Evolutionary conservation across 352 stramenopile genomes (phyloP).

Genomic region (Blastocystis sp.): DNA sequence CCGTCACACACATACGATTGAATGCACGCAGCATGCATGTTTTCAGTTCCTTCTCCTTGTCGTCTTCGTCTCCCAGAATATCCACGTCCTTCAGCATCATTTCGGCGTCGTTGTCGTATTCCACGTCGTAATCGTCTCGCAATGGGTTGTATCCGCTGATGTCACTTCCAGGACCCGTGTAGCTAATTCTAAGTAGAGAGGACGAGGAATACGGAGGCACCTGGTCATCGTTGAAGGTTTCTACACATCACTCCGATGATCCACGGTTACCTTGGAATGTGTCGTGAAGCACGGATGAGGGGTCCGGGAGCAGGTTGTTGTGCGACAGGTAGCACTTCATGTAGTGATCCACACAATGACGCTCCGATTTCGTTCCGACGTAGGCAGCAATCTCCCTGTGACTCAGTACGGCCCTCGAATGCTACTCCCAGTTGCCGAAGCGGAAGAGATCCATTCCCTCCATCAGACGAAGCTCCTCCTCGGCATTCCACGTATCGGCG

Average conservation of each 20-base stretch:
- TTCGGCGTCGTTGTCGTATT: slow-evolving; percentile 95
- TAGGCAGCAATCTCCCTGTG: slow-evolving; percentile 80
- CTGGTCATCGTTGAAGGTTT: not conserved
- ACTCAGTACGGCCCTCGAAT: not conserved
- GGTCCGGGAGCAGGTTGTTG: slow-evolving; percentile 64
- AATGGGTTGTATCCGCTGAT: slow-evolving; percentile 91
- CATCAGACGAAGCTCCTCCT: slow-evolving; percentile 90
- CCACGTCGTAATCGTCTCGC: slow-evolving; percentile 92
- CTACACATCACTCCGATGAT: slow-evolving; percentile 9
- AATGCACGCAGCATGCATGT: slow-evolving; percentile 92
- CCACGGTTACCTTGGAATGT: slow-evolving; percentile 48
- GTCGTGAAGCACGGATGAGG: slow-evolving; percentile 31
- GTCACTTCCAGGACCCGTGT: slow-evolving; percentile 71
- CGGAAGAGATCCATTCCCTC: slow-evolving; percentile 91
- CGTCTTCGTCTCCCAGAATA: slow-evolving; percentile 81
- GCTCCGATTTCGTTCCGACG: slow-evolving; percentile 81
- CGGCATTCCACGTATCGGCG: slow-evolving; percentile 82
- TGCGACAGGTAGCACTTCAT: slow-evolving; percentile 78
- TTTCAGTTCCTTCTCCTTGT: slow-evolving; percentile 87
- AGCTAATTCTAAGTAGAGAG: not conserved
- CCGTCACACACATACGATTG: slow-evolving; percentile 80
- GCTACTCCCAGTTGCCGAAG: slow-evolving; percentile 88
- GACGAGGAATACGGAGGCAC: not conserved
- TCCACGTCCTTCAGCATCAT: slow-evolving; percentile 91
- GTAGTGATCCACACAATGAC: slow-evolving; percentile 85